These are phyloP conservation scores for Rhizopogon roseolus DNA, from an alignment of 768 basidiomycete species.

Conservation along the genomic window DNA sequence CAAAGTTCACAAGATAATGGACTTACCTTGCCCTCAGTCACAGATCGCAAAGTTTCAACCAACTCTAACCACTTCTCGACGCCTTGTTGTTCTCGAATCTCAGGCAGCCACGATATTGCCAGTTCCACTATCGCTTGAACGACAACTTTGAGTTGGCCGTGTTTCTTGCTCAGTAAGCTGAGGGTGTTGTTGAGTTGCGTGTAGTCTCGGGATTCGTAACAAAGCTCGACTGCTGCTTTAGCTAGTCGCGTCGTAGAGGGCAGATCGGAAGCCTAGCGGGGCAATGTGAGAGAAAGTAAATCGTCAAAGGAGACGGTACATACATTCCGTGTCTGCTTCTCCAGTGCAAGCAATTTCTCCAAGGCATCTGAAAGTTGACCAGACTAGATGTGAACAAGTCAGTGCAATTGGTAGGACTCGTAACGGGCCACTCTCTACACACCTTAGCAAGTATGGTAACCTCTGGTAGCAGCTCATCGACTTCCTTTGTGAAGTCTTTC, in stretches of 20 bases:
- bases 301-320: conserved; percentile 15
- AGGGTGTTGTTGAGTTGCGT: conserved; percentile 67
- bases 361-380: conserved; percentile 82
- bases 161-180: conserved; percentile 81
- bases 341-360: conserved; percentile 83
- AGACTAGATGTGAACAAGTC: conserved; percentile 40
- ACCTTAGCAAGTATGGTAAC: conserved; percentile 71
- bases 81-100: conserved; percentile 64
- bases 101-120: conserved; percentile 76
- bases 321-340: conserved; percentile 97
- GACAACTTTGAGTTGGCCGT: conserved; percentile 90
- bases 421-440: conserved; percentile 14
- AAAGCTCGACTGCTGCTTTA: conserved; percentile 65
- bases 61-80: conserved; percentile 79
- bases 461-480: conserved; percentile 69
- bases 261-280: conserved; percentile 80
- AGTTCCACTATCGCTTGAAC: conserved; percentile 91
- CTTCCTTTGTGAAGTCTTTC: conserved; percentile 83
- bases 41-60: conserved; percentile 81
- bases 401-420: conserved; percentile 6
- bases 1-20: background rate
- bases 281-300: background rate
- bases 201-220: conserved; percentile 69
- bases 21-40: conserved; percentile 95
- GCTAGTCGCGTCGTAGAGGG: conserved; percentile 86